Percentiles rank a stretch among this genome's conserved stretches.
Evolutionary conservation across 768 basidiomycete genomes (phyloP).

Genomic region (Dendrothele bispora): DNA sequence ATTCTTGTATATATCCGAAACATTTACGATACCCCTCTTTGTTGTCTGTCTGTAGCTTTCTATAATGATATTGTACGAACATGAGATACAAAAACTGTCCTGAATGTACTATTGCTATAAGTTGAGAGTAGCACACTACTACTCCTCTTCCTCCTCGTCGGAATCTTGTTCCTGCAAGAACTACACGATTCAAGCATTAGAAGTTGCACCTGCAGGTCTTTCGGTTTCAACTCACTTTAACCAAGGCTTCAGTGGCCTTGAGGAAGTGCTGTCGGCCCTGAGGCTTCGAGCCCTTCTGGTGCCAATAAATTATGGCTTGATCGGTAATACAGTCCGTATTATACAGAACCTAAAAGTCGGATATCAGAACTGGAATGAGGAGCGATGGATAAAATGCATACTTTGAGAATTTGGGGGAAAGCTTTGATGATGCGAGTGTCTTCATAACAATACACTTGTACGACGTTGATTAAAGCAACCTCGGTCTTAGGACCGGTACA

Average conservation of each 20-base stretch:
- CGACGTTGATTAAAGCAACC: constrained; percentile 91
- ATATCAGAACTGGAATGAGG: not conserved
- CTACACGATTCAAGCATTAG: constrained; percentile 35
- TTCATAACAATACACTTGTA: constrained; percentile 96
- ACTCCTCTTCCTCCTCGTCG: constrained; percentile 65
- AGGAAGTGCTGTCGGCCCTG: constrained; percentile 96
- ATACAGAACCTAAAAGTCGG: constrained; percentile 84
- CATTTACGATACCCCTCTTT: not conserved
- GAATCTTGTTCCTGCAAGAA: constrained; percentile 87
- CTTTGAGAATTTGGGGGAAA: constrained; percentile 95
- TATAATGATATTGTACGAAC: too few species aligned
- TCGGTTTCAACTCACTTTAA: constrained; percentile 72
- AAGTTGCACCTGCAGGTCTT: too few species aligned
- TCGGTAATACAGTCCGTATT: constrained; percentile 95
- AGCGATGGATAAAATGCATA: constrained; percentile 18
- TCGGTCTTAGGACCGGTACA: constrained; percentile 86
- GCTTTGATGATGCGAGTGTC: constrained; percentile 93
- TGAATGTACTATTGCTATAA: too few species aligned
- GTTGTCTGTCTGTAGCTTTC: not conserved
- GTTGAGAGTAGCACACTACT: constrained; percentile 11
- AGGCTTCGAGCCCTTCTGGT: constrained; percentile 94
- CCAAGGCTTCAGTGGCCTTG: constrained; percentile 81
- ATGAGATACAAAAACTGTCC: not conserved
- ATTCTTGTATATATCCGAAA: not conserved
- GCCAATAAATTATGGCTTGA: constrained; percentile 97